Evolutionary conservation across 192 early-diverging fungal species (phyloP).

Genomic region (Phlyctochytrium planicorne): DNA sequence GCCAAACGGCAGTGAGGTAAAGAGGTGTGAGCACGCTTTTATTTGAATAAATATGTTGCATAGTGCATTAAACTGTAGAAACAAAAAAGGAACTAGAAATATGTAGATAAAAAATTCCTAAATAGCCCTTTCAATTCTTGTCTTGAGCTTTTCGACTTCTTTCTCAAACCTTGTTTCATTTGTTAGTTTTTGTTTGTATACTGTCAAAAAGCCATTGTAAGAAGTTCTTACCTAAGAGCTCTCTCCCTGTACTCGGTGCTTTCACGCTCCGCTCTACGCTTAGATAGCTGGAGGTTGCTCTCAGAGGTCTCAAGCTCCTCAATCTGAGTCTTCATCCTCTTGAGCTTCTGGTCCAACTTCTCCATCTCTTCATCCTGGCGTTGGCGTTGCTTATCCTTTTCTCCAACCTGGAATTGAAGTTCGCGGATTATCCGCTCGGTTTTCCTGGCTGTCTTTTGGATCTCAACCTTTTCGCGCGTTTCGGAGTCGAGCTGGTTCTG

Average conservation of each 20-base stretch:
- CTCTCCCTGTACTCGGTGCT: constrained; percentile 58
- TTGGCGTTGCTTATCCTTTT: constrained; percentile 72
- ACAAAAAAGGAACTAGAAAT: too few species aligned
- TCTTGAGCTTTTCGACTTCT: constrained; percentile 49
- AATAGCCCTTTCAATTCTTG: constrained; percentile 26
- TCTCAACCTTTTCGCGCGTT: constrained; percentile 64
- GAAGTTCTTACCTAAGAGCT: constrained; percentile 35
- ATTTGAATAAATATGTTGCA: too few species aligned
- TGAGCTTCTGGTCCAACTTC: constrained; percentile 68
- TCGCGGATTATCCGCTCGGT: constrained; percentile 78
- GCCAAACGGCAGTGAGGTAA: too few species aligned
- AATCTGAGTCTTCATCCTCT: constrained; percentile 59
- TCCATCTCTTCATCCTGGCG: constrained; percentile 67
- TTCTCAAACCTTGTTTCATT: constrained; percentile 48
- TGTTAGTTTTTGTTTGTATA: neutral
- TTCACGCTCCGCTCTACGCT: constrained; percentile 72
- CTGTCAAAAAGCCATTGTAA: too few species aligned
- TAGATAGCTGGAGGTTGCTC: constrained; percentile 61
- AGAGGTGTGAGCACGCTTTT: too few species aligned
- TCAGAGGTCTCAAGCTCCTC: constrained; percentile 68
- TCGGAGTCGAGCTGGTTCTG: constrained; percentile 57
- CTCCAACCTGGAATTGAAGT: constrained; percentile 81
- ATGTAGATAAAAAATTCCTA: neutral
- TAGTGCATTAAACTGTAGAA: too few species aligned
- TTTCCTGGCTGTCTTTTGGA: constrained; percentile 56